Evolutionary conservation across 108 stramenopile species (phyloP).

Genomic region (Skeletonema menzelii): DNA sequence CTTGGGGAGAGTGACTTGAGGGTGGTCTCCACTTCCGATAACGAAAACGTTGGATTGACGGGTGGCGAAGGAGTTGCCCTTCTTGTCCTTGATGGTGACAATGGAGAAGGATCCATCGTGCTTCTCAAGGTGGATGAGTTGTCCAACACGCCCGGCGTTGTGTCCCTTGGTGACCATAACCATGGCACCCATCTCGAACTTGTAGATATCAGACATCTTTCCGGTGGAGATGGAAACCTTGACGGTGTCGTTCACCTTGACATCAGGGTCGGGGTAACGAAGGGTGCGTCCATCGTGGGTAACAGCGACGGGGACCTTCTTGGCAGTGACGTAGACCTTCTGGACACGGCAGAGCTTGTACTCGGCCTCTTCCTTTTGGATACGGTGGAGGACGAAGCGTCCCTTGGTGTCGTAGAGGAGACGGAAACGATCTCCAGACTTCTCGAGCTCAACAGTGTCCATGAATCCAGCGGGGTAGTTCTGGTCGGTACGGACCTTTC

Average conservation of each 20-base stretch:
- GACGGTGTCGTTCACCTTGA: conserved; percentile 98
- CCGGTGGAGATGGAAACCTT: conserved; percentile 97
- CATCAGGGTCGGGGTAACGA: conserved; percentile 97
- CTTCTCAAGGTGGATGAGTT: conserved; percentile 94
- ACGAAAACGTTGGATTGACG: conserved; percentile 95
- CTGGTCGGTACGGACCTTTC: conserved; percentile 98
- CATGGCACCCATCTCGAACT: conserved; percentile 96
- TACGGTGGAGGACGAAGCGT: conserved; percentile 94
- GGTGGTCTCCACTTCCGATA: conserved; percentile 90
- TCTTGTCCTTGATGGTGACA: conserved; percentile 96
- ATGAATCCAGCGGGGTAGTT: conserved; percentile 99
- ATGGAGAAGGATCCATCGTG: conserved; percentile 99
- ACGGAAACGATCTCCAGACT: conserved; percentile 96
- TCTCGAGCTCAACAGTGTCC: conserved; percentile 96
- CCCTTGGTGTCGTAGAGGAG: conserved; percentile 99
- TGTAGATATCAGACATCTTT: conserved; percentile 93
- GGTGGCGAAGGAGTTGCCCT: conserved; percentile 97
- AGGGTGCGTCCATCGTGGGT: conserved; percentile 99
- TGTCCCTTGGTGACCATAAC: conserved; percentile 96
- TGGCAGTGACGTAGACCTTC: conserved; percentile 85
- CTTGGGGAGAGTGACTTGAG: conserved; percentile 96
- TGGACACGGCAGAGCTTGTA: conserved; percentile 99
- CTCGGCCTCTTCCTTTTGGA: conserved; percentile 89
- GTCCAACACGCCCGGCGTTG: conserved; percentile 97
- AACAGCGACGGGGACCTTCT: conserved; percentile 97